Evolutionary conservation across 768 basidiomycete genomes (phyloP).

Genomic region (Boletus reticulatus): DNA sequence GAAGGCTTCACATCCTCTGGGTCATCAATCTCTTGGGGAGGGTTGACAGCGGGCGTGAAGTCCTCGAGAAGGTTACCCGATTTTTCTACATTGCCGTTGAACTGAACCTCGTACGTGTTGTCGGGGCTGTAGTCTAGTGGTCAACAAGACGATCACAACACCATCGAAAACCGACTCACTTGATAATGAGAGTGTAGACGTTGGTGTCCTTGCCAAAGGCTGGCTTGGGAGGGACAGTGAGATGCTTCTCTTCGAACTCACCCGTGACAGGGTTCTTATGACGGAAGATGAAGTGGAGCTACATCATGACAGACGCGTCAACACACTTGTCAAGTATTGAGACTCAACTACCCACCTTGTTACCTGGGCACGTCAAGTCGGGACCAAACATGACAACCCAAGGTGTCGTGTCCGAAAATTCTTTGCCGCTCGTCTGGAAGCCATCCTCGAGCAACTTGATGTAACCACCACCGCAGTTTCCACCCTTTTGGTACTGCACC

Average conservation of each 20-base stretch:
- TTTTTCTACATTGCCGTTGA: slow-evolving; percentile 83
- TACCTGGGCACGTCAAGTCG: slow-evolving; percentile 90
- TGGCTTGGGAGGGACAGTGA: slow-evolving; percentile 76
- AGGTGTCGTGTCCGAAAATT: slow-evolving; percentile 91
- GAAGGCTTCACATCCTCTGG: slow-evolving; percentile 86
- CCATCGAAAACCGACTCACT: slow-evolving; percentile 51
- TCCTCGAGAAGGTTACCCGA: slow-evolving; percentile 88
- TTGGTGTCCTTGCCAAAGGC: slow-evolving; percentile 88
- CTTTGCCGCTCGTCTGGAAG: slow-evolving; percentile 91
- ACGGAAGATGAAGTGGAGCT: slow-evolving; percentile 99
- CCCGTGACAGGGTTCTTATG: slow-evolving; percentile 92
- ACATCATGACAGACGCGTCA: slow-evolving; percentile 4
- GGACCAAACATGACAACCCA: slow-evolving; percentile 99
- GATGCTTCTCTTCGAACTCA: slow-evolving; percentile 96
- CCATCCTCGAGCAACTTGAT: slow-evolving; percentile 93
- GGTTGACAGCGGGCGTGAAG: slow-evolving; percentile 93
- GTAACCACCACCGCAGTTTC: slow-evolving; percentile 99
- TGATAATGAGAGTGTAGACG: slow-evolving; percentile 90
- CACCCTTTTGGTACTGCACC: slow-evolving; percentile 98
- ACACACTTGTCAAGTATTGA: not conserved
- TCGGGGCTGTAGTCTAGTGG: slow-evolving; percentile 60
- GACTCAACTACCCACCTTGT: slow-evolving; percentile 56
- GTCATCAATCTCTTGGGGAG: slow-evolving; percentile 90
- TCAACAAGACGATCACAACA: slow-evolving; percentile 5
- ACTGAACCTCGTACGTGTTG: slow-evolving; percentile 88